Evolutionary conservation across 139 green algal genomes (phyloP).

Genomic region (Asterochloris sp.): DNA sequence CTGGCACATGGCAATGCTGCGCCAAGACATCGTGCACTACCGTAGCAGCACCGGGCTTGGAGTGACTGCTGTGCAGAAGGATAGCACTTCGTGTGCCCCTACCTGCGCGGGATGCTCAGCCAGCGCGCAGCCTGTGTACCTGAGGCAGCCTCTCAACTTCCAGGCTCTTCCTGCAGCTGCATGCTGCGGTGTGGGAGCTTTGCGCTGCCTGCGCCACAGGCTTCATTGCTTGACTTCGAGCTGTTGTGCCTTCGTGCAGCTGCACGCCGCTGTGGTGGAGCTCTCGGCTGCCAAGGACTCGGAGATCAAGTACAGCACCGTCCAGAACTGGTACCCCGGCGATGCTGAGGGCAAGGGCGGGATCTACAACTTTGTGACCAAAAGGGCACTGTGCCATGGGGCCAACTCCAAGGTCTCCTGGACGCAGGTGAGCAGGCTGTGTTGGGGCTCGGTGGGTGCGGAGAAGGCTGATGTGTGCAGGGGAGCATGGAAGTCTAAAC

Average conservation of each 20-base stretch:
- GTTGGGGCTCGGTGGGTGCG: too few species aligned
- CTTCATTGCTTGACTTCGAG: background rate
- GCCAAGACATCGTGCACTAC: too few species aligned
- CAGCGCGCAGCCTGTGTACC: too few species aligned
- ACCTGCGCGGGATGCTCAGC: background rate
- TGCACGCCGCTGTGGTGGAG: slow-evolving; percentile 98
- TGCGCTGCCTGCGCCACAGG: background rate
- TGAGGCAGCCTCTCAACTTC: background rate
- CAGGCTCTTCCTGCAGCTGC: background rate
- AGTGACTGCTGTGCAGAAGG: too few species aligned
- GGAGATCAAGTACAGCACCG: slow-evolving; percentile 99
- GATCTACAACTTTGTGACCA: slow-evolving; percentile 99
- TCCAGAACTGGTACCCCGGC: slow-evolving; percentile 99
- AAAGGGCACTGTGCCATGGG: slow-evolving; percentile 93
- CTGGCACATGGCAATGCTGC: too few species aligned
- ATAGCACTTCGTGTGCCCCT: background rate
- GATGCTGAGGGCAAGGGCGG: slow-evolving; percentile 86
- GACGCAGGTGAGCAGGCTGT: slow-evolving; percentile 78
- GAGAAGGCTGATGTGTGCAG: too few species aligned
- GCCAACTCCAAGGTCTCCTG: slow-evolving; percentile 95
- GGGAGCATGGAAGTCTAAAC: too few species aligned
- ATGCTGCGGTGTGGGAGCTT: background rate
- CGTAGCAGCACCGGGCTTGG: too few species aligned
- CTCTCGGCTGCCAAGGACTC: slow-evolving; percentile 75
- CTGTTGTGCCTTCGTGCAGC: slow-evolving; percentile 44